phyloP scores from a whole-genome alignment of 1,284 basidiomycete genomes.

The Crocinoboletus sp. region DNA sequence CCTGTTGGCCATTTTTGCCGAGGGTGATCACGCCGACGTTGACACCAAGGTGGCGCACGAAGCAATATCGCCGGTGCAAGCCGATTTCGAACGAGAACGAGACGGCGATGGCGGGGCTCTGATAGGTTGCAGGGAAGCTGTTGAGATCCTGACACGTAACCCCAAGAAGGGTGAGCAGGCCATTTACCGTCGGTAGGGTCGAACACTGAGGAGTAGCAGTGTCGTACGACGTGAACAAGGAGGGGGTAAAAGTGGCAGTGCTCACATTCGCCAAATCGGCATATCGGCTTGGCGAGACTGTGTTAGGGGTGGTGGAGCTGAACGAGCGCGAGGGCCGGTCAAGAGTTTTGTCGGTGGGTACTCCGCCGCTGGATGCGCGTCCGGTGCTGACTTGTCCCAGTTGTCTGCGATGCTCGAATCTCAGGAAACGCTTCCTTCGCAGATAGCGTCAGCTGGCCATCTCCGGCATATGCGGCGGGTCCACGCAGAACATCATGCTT shows the following conservation, averaged over 20 bases:
- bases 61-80: conserved; percentile 21
- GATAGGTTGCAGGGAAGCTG: conserved; percentile 80
- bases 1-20: conserved; percentile 43
- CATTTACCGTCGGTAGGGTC: neutral
- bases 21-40: conserved; percentile 31
- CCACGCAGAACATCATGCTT: conserved; percentile 80
- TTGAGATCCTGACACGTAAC: conserved; percentile 86
- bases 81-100: conserved; percentile 32
- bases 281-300: conserved; percentile 86
- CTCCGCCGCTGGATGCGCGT: neutral
- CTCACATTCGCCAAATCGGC: conserved; percentile 89
- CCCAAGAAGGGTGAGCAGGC: conserved; percentile 71
- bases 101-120: conserved; percentile 42
- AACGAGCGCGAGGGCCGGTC: conserved; percentile 60
- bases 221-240: conserved; percentile 91
- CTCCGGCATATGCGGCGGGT: conserved; percentile 55
- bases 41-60: conserved; percentile 31
- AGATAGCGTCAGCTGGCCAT: conserved; percentile 39
- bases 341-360: conserved; percentile 68
- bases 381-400: conserved; percentile 35
- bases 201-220: too few relatives aligned
- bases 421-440: conserved; percentile 73
- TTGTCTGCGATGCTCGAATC: conserved; percentile 83
- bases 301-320: conserved; percentile 82
- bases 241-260: conserved; percentile 81